A percentile compares a stretch with the other conserved stretches of the same genome.
Evolutionary conservation across 78 protist species (phyloP).

Genomic region (Dictyostelium discoideum): dicty_2.7 NC_007091.3:754001-754500

Average conservation of each 20-base stretch:
- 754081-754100: constrained; percentile 12
- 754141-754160: constrained; percentile 8
- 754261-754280: constrained; percentile 87
- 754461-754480: constrained; percentile 97
- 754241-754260: constrained; percentile 44
- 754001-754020: constrained; percentile 67
- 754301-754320: constrained; percentile 78
- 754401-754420: constrained; percentile 96
- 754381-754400: constrained; percentile 91
- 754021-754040: neutral
- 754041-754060: constrained; percentile 21
- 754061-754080: neutral
- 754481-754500: constrained; percentile 98
- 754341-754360: constrained; percentile 94
- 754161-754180: constrained; percentile 47
- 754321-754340: constrained; percentile 97
- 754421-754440: constrained; percentile 95
- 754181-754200: constrained; percentile 57
- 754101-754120: neutral
- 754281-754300: constrained; percentile 59
- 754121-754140: constrained; percentile 28
- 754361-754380: constrained; percentile 94
- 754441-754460: constrained; percentile 92
- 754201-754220: constrained; percentile 62
- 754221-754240: constrained; percentile 37